A percentile compares a stretch with the other conserved stretches of the same genome.
Conservation (phyloP, 805 yeast genomes). For the Metschnikowia sp. region DNA sequence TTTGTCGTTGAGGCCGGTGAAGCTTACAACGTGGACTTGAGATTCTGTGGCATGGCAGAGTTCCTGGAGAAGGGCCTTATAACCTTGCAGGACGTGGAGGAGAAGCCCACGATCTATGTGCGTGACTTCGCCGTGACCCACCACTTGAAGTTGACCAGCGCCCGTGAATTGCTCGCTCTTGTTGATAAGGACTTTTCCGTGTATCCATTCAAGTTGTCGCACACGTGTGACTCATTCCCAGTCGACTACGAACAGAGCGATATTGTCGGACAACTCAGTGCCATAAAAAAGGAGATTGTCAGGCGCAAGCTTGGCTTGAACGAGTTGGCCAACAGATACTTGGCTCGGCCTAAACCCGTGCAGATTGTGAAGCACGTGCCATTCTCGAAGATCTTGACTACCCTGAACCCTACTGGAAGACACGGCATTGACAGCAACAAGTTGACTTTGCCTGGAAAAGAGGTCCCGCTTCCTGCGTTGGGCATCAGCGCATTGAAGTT, state of each 20-base stretch:
- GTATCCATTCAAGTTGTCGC: conserved; percentile 84
- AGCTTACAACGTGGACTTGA: conserved; percentile 80
- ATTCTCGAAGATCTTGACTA: conserved; percentile 56
- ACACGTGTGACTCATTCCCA: conserved; percentile 64
- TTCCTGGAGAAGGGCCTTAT: conserved; percentile 60
- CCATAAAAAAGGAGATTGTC: conserved; percentile 51
- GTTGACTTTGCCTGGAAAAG: conserved; percentile 69
- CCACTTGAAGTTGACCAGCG: conserved; percentile 67
- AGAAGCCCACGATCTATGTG: conserved; percentile 68
- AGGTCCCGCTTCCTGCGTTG: conserved; percentile 69
- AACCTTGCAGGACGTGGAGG: conserved; percentile 64
- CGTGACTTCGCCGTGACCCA: conserved; percentile 86
- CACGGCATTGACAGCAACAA: conserved; percentile 65
- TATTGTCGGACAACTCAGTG: conserved; percentile 38
- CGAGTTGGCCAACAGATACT: conserved; percentile 76
- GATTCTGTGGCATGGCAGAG: conserved; percentile 64
- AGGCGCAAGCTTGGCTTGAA: conserved; percentile 69
- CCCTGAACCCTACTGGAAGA: conserved; percentile 64
- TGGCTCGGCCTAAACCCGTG: conserved; percentile 72
- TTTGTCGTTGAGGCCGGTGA: conserved; percentile 76
- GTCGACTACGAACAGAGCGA: conserved; percentile 36
- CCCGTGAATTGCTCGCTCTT: conserved; percentile 65
- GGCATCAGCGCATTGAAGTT: conserved; percentile 69
- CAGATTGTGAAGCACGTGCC: conserved; percentile 73
- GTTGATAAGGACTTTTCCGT: conserved; percentile 78